Evolutionary conservation across 192 early-diverging fungal species (phyloP).

Genomic region (Chytriomyces hyalinus): DNA sequence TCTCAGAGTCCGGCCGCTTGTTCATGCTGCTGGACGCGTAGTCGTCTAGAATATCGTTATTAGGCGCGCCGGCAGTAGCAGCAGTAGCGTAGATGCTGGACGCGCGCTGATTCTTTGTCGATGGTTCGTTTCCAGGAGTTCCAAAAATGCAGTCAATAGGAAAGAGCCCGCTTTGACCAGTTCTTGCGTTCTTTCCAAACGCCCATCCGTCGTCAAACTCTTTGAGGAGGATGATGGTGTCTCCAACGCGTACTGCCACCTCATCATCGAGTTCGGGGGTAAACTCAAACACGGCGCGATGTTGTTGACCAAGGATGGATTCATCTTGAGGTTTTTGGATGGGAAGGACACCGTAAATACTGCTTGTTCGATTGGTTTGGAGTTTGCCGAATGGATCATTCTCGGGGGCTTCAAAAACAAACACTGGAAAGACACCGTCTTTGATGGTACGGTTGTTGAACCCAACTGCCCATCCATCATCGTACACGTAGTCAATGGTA

Average conservation of each 20-base stretch:
- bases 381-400: not conserved
- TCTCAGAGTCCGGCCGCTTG: not conserved
- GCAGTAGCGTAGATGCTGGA: not conserved
- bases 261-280: not conserved
- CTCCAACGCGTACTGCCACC: not conserved
- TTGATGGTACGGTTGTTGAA: not conserved
- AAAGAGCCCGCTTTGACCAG: not conserved
- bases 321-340: not conserved
- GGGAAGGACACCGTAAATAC: not conserved
- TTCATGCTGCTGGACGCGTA: not conserved
- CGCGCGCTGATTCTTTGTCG: not conserved
- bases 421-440: not conserved
- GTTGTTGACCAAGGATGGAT: not conserved
- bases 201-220: not conserved
- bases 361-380: not conserved
- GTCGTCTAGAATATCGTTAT: not conserved
- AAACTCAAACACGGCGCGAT: not conserved
- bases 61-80: not conserved
- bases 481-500: not conserved
- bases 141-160: not conserved
- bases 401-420: not conserved
- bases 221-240: not conserved
- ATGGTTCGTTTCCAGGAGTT: not conserved
- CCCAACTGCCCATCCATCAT: not conserved
- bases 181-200: not conserved